Evolutionary conservation across 1,284 basidiomycete genomes (phyloP), one percentile per base, ranked within the genome.

Genomic region (Rhodotorula glutinis): DNA sequence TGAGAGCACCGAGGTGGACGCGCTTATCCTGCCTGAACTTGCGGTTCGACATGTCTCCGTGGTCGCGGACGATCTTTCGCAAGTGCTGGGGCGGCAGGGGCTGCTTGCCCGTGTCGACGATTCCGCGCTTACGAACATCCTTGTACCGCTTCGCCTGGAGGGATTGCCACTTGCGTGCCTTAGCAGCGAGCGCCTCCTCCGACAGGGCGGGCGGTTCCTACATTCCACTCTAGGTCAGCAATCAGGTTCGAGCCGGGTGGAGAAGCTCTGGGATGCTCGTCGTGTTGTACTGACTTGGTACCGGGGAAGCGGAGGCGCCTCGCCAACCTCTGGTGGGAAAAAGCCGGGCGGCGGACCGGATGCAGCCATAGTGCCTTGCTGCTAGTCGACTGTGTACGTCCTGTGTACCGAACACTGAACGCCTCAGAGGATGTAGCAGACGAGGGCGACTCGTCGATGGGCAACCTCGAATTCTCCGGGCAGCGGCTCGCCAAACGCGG

Each of bases 11-110:
- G 30, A 73, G 65, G 51, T 73, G 72, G 13, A 72, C 69, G 73
- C 96, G 91, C 82, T 98, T 99, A 84, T 99, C 96, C 78, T 95
- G 94, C 73, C 96, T 85, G 80, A 97, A 98, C 82, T 82, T 81
- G 69, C 79, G 75, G 70, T 80, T 79, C 38, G 52, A 56, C 66
- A 68, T 64, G 81, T 95, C 92, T 73, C 92, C 92, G 76, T 95
- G 92, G 81, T 96, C 82, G 29, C 96, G 93, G 82, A 96, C 93
- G 75, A 96, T 95, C 87, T 95, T 96, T 66, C 92, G 87, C 72
- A 97, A 88, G 78, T 97, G 94, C 80, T 99, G 96, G 46, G 91
- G 76, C 70, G 83, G 81, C 67, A 82, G 76, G 66, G 78, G 76
- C 67, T 93, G 91, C 81, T 95, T 95, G 60, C 91, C 92, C 84